Conservation (phyloP, 2,329 filamentous ascomycete genomes). For the Alternaria longipes region DNA sequence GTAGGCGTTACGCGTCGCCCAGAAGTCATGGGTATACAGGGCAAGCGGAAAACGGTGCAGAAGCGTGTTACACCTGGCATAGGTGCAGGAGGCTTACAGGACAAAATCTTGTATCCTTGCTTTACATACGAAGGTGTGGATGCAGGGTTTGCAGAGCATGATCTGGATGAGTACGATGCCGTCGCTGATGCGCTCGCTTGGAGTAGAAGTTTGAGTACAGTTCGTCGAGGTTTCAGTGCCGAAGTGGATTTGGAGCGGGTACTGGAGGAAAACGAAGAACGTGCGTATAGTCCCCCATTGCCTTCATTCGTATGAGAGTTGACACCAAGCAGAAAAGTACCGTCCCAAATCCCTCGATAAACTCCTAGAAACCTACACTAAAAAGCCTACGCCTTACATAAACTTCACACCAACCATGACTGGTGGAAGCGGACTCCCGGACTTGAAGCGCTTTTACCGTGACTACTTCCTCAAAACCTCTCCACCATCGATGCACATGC, state of each 20-base stretch:
- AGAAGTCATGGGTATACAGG: conserved; percentile 63
- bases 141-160: conserved; percentile 75
- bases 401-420: conserved; percentile 58
- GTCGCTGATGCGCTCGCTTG: conserved; percentile 73
- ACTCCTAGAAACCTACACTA: conserved; percentile 51
- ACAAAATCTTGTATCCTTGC: conserved; percentile 55
- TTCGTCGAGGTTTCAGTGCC: conserved; percentile 68
- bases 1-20: conserved; percentile 61
- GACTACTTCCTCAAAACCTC: conserved; percentile 62
- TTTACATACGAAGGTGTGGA: conserved; percentile 66
- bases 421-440: conserved; percentile 55
- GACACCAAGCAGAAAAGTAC: conserved; percentile 44
- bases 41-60: conserved; percentile 58
- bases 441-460: conserved; percentile 62
- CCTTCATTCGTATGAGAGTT: background rate
- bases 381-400: conserved; percentile 49
- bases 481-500: conserved; percentile 61
- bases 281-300: conserved; percentile 24
- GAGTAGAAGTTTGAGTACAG: conserved; percentile 68
- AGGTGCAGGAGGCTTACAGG: conserved; percentile 58
- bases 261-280: conserved; percentile 55
- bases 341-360: conserved; percentile 49
- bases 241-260: conserved; percentile 58
- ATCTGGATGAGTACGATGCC: conserved; percentile 73
- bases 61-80: conserved; percentile 62